Percentiles rank a stretch among this genome's conserved stretches.
phyloP scores from a whole-genome alignment of 257 asterid species.

The Prunella vulgaris region DNA sequence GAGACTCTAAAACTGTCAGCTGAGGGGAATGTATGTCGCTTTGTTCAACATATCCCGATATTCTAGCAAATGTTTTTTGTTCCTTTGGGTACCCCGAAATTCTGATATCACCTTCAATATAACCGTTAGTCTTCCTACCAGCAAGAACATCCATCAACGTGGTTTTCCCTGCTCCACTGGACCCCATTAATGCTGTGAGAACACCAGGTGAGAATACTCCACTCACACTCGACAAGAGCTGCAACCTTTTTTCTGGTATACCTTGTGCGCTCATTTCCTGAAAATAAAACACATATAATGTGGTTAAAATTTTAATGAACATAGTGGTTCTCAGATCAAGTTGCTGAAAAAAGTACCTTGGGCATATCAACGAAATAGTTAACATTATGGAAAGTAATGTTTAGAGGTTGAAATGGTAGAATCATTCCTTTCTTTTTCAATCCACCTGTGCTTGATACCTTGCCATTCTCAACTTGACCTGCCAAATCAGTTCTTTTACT shows the following conservation, averaged over 20 bases:
- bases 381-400: conserved; percentile 75
- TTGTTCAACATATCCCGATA: conserved; percentile 94
- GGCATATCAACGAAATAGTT: conserved; percentile 93
- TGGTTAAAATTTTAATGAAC: not conserved
- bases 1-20: conserved; percentile 79
- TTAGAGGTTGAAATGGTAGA: conserved; percentile 83
- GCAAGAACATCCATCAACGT: conserved; percentile 95
- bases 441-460: conserved; percentile 16
- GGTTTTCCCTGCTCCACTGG: conserved; percentile 97
- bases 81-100: conserved; percentile 81
- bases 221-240: conserved; percentile 66
- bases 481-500: conserved; percentile 25
- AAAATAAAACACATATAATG: not conserved
- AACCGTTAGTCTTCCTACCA: conserved; percentile 88
- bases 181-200: conserved; percentile 84
- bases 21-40: conserved; percentile 94
- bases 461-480: conserved; percentile 28
- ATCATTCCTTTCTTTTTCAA: conserved; percentile 69
- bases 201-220: conserved; percentile 88
- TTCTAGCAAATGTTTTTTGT: conserved; percentile 72
- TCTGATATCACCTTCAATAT: conserved; percentile 75
- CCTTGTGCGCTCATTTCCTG: conserved; percentile 85
- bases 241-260: conserved; percentile 62
- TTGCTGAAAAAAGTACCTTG: conserved; percentile 41
- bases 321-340: conserved; percentile 1